Evolutionary conservation across 257 asterid genomes (phyloP).

Genomic region (Dorcoceras hygrometricum): DNA sequence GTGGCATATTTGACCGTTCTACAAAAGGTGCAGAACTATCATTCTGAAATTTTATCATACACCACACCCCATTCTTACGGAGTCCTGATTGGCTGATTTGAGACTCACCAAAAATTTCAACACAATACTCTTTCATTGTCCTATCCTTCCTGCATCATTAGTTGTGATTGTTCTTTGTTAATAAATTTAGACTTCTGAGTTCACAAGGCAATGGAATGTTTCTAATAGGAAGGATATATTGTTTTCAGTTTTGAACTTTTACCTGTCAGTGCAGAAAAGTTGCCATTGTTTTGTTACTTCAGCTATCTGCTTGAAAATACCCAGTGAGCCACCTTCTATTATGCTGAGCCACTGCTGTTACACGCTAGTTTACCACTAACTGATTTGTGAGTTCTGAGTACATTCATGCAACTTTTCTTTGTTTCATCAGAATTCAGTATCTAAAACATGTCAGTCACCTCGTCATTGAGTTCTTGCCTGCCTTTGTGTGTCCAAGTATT

Average conservation of each 20-base stretch:
- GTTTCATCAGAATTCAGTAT: not conserved
- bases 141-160: not conserved
- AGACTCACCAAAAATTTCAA: not conserved
- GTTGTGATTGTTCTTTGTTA: slow-evolving; percentile 1
- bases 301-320: slow-evolving; percentile 1
- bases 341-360: not conserved
- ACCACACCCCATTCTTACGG: not conserved
- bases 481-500: not conserved
- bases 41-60: not conserved
- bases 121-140: not conserved
- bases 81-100: not conserved
- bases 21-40: slow-evolving; percentile 49
- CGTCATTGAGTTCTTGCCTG: not conserved
- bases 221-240: slow-evolving; percentile 15
- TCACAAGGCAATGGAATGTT: not conserved
- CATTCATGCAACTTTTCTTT: not conserved
- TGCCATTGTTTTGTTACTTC: not conserved
- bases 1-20: slow-evolving; percentile 90
- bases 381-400: not conserved
- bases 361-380: not conserved
- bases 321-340: not conserved
- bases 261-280: not conserved
- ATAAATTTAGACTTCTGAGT: slow-evolving; percentile 3
- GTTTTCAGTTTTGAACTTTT: slow-evolving; percentile 10
- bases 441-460: not conserved